Evolutionary conservation across 1,284 basidiomycete genomes (phyloP).

Genomic region (Microbotryomycetes sp.): DNA sequence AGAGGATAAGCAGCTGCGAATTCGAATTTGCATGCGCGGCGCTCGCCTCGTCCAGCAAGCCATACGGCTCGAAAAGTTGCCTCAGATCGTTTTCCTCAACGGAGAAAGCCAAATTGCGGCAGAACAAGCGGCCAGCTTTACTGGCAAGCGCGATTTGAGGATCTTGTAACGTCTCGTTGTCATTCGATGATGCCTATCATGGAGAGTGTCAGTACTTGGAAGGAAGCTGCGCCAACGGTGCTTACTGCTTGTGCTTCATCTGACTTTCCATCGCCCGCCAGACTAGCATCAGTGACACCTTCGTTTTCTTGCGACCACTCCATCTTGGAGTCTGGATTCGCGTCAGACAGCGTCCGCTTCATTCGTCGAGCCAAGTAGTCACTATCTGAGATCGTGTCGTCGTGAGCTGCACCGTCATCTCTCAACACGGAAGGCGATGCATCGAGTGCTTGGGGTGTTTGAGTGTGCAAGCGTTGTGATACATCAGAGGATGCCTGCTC

Average conservation of each 20-base stretch:
- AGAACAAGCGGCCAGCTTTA: conserved; percentile 75
- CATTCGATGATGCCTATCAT: too few species aligned
- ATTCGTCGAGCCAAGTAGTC: conserved; percentile 43
- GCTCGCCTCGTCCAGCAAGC: conserved; percentile 52
- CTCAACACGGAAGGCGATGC: conserved; percentile 9
- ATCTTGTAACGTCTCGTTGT: too few species aligned
- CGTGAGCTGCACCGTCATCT: conserved; percentile 26
- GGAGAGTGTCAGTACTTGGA: too few species aligned
- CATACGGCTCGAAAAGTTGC: conserved; percentile 62
- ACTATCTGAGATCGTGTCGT: conserved; percentile 34
- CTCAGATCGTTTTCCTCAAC: conserved; percentile 67
- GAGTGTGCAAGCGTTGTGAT: too few species aligned
- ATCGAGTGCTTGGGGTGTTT: too few species aligned
- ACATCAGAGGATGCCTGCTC: too few species aligned
- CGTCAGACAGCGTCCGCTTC: conserved; percentile 38
- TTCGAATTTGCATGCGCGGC: neutral
- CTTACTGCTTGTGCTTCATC: too few species aligned
- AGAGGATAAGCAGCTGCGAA: conserved; percentile 52
- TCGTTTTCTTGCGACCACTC: neutral
- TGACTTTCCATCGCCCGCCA: too few species aligned
- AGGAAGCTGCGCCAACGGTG: too few species aligned
- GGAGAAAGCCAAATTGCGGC: conserved; percentile 83
- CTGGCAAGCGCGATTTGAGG: too few species aligned
- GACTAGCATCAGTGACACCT: too few species aligned
- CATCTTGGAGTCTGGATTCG: neutral